Evolutionary conservation across 441 rosid genomes (phyloP).

Genomic region (Pelargonium exstipulatum): DNA sequence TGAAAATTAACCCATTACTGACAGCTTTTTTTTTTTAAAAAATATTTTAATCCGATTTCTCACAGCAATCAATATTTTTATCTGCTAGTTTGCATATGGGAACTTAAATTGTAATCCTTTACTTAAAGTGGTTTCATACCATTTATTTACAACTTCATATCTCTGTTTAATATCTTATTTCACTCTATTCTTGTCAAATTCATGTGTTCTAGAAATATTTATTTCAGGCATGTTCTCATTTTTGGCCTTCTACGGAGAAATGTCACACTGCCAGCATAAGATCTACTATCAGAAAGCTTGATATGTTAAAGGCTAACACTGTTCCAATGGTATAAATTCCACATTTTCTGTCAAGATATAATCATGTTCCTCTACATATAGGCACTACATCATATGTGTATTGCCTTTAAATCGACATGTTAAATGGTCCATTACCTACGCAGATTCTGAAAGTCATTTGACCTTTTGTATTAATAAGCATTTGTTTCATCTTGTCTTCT

Average conservation of each 20-base stretch:
- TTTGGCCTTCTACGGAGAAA: conserved; percentile 41
- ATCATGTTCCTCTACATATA: background rate
- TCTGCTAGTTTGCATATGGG: background rate
- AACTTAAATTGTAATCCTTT: background rate
- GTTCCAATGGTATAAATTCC: conserved; percentile 43
- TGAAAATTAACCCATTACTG: background rate
- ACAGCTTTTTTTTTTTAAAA: background rate
- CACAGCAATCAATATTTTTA: background rate
- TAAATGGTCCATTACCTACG: background rate
- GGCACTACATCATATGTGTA: background rate
- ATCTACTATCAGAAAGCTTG: conserved; percentile 48
- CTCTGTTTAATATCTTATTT: background rate
- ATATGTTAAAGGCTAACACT: conserved; percentile 36
- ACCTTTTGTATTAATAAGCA: background rate
- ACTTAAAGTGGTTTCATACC: background rate
- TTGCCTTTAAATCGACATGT: background rate
- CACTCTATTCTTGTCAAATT: background rate
- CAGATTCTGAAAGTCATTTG: background rate
- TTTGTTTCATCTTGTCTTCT: background rate
- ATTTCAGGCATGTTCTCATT: conserved; percentile 46
- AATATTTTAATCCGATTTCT: background rate
- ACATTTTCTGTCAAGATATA: conserved; percentile 4
- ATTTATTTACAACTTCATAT: background rate
- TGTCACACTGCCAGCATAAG: conserved; percentile 31
- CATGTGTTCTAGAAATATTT: conserved; percentile 3